Base-by-base conservation (phyloP, 2,329 filamentous ascomycete species). In the Claviceps monticola region DNA sequence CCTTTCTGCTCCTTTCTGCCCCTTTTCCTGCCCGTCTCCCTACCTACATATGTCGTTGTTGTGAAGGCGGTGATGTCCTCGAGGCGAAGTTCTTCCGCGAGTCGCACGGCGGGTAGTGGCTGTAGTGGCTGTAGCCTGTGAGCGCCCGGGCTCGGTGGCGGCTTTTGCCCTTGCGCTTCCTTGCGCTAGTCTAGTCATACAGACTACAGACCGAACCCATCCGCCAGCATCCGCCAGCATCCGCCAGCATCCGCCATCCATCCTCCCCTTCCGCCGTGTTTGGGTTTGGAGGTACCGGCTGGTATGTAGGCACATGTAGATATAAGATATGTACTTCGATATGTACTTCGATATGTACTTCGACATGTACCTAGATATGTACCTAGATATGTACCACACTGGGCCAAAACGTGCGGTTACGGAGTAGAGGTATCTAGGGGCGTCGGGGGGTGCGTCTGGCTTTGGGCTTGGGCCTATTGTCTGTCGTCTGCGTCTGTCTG, bases 121-220 rank as follows among this genome's bases (percentile, higher is more conserved):
- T 51, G 49, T 37, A 8, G 45, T 36, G 43, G 13, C 49, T 51
- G 21, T 21, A 21, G 21, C 21, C 1, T 21, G 49, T 37, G n/a
- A 23, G 44, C 44, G 44, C 38, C 48, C 51, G 48, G 51, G 37
- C 51, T 34, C 48, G 48, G 48, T 53, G 48, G 51, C 51, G 51
- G 51, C 51, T 48, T 34, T 34, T 48, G 51, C 48, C 51, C 51
- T 53, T 53, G 48, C 51, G 51, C 48, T 53, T 46, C 51, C 48
- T 36, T 53, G 51, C 51, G 51, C 51, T 53, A 53, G 51, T 46
- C 48, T 50, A 50, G 48, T 53, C 51, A 53, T 53, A 49, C 51
- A 34, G 9, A 34, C 29, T 9, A 34, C 48, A 50, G 51, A 48
- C 51, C 48, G 48, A 53, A 44, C 51, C 51, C 51, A 52, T 53